Evolutionary conservation across 768 basidiomycete species (phyloP).

Genomic region (Tephrocybe sp.): DNA sequence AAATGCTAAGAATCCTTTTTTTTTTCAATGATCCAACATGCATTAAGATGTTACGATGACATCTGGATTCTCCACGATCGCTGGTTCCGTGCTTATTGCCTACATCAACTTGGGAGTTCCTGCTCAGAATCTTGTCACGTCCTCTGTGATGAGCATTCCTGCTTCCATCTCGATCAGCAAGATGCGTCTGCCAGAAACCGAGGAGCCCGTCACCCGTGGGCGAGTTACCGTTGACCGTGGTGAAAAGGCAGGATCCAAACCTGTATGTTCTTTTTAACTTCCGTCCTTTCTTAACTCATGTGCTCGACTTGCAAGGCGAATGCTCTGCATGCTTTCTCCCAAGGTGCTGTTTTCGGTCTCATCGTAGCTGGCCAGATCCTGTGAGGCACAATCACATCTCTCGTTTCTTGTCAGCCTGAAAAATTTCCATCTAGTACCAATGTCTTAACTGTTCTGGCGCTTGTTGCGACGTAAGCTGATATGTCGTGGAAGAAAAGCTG

Average conservation of each 20-base stretch:
- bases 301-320: conserved; percentile 47
- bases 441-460: conserved; percentile 81
- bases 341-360: conserved; percentile 83
- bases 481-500: background rate
- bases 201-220: conserved; percentile 86
- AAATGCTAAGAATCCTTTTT: background rate
- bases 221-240: conserved; percentile 80
- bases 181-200: conserved; percentile 79
- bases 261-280: conserved; percentile 35
- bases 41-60: conserved; percentile 74
- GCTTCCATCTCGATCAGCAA: conserved; percentile 93
- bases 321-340: conserved; percentile 84
- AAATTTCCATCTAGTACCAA: conserved; percentile 53
- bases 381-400: conserved; percentile 37
- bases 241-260: conserved; percentile 48
- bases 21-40: background rate
- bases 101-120: conserved; percentile 82
- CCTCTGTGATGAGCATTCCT: conserved; percentile 94
- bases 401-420: background rate
- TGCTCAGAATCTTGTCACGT: conserved; percentile 77
- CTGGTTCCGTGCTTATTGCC: conserved; percentile 85
- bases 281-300: background rate
- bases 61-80: conserved; percentile 91
- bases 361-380: conserved; percentile 87
- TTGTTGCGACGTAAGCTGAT: conserved; percentile 57